Evolutionary conservation across 352 stramenopile species (phyloP).

Genomic region (Pythium monospermum): DNA sequence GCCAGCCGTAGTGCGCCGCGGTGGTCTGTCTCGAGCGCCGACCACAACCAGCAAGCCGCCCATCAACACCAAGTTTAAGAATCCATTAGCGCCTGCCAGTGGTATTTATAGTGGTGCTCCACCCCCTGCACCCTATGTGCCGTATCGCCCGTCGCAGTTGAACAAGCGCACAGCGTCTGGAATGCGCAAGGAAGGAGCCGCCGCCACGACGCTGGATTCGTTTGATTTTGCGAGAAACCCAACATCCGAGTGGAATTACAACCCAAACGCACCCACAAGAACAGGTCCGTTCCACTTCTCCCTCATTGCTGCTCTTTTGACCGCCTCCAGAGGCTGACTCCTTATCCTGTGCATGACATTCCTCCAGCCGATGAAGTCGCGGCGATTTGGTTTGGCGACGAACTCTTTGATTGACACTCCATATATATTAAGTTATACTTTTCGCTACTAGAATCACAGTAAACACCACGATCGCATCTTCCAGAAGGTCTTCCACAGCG

Average conservation of each 20-base stretch:
- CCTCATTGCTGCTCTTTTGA: too few species aligned
- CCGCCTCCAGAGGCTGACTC: too few species aligned
- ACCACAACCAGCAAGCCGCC: background rate
- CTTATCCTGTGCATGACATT: background rate
- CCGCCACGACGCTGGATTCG: background rate
- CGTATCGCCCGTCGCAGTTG: constrained; percentile 9
- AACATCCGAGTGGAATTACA: constrained; percentile 61
- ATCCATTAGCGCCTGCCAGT: constrained; percentile 8
- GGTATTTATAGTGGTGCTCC: background rate
- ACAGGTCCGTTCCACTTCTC: constrained; percentile 42
- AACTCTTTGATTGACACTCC: constrained; percentile 32
- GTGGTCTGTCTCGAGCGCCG: constrained; percentile 11
- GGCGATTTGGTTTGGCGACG: constrained; percentile 20
- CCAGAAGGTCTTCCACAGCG: too few species aligned
- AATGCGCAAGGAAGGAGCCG: constrained; percentile 5
- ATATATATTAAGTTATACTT: background rate
- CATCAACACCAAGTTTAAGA: constrained; percentile 23
- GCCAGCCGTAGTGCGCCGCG: constrained; percentile 2
- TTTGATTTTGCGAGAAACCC: constrained; percentile 57
- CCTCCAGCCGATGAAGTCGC: constrained; percentile 50
- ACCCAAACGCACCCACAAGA: constrained; percentile 32
- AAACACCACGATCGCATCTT: too few species aligned
- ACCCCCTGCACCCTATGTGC: background rate
- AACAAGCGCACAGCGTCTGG: constrained; percentile 11
- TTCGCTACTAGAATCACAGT: constrained; percentile 1